Evolutionary conservation across 768 basidiomycete species (phyloP).

Genomic region (Russula vinacea): DNA sequence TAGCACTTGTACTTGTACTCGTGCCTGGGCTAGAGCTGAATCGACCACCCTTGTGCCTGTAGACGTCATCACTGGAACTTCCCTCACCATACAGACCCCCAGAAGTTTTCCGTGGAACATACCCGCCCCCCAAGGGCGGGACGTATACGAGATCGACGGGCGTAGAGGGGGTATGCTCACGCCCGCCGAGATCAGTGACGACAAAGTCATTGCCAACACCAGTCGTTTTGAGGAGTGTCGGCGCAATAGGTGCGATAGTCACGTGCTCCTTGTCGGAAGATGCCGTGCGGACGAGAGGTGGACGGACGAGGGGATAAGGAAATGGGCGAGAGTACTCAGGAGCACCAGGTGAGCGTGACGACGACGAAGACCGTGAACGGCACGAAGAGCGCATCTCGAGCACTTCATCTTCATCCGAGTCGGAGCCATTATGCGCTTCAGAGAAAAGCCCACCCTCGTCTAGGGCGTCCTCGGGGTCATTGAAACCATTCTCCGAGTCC

Average conservation of each 20-base stretch:
- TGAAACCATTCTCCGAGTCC: conserved; percentile 56
- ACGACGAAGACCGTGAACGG: conserved; percentile 42
- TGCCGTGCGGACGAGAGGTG: conserved; percentile 36
- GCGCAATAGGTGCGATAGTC: conserved; percentile 71
- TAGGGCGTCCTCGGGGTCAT: conserved; percentile 47
- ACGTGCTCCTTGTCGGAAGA: conserved; percentile 50
- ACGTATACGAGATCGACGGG: conserved; percentile 73
- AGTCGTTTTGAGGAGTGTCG: conserved; percentile 83
- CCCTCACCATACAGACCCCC: conserved; percentile 29
- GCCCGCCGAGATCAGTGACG: conserved; percentile 35
- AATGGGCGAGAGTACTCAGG: conserved; percentile 26
- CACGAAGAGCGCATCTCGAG: conserved; percentile 59
- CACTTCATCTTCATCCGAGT: conserved; percentile 48
- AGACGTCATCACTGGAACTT: conserved; percentile 36
- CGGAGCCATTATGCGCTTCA: conserved; percentile 31
- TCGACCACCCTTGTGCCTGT: conserved; percentile 38
- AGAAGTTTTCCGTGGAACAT: conserved; percentile 31
- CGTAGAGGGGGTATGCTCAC: conserved; percentile 24
- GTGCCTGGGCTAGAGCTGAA: conserved; percentile 39
- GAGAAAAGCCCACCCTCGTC: conserved; percentile 34
- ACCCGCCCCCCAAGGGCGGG: conserved; percentile 43
- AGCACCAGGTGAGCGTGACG: conserved; percentile 35
- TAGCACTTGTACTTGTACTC: conserved; percentile 27
- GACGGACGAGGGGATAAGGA: conserved; percentile 31
- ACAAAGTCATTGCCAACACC: conserved; percentile 44